Percentiles rank a stretch among this genome's conserved stretches.
These are phyloP conservation scores for Hypoxylon sp. DNA, from an alignment of 2,329 filamentous ascomycete species.

Conservation along the genomic window DNA sequence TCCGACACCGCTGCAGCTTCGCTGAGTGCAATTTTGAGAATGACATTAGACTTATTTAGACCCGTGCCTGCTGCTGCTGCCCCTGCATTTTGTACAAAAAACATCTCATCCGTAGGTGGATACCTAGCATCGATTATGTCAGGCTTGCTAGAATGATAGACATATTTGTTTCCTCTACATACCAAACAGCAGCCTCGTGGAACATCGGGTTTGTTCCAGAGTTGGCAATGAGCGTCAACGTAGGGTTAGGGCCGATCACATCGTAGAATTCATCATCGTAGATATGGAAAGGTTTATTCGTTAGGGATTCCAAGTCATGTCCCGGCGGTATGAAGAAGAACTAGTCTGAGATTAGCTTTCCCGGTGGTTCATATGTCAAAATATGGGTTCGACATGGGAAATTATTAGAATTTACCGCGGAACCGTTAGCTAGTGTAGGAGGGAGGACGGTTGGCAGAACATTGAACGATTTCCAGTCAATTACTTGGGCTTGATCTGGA, in stretches of 20 bases:
- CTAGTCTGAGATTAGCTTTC: slow-evolving; percentile 45
- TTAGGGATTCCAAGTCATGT: slow-evolving; percentile 56
- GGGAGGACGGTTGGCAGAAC: slow-evolving; percentile 58
- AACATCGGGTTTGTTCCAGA: slow-evolving; percentile 63
- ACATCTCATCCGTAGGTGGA: slow-evolving; percentile 65
- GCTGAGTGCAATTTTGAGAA: slow-evolving; percentile 64
- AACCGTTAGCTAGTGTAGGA: slow-evolving; percentile 56
- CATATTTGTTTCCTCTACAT: slow-evolving; percentile 30
- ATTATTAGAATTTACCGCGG: slow-evolving; percentile 52
- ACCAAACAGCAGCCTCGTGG: slow-evolving; percentile 71
- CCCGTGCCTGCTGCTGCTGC: slow-evolving; percentile 62
- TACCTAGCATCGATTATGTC: slow-evolving; percentile 51
- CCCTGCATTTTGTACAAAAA: slow-evolving; percentile 69
- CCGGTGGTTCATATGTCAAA: neutral
- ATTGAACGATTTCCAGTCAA: slow-evolving; percentile 63
- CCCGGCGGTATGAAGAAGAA: slow-evolving; percentile 63
- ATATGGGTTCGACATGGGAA: neutral
- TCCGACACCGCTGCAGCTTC: slow-evolving; percentile 60
- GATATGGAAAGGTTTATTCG: slow-evolving; percentile 60
- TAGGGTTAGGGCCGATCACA: slow-evolving; percentile 65
- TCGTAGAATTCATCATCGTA: slow-evolving; percentile 67
- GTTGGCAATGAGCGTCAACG: slow-evolving; percentile 64
- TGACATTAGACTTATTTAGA: slow-evolving; percentile 65
- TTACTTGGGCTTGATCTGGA: slow-evolving; percentile 59
- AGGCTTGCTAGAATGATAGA: neutral